Evolutionary conservation across 768 basidiomycete species (phyloP), one percentile per base, ranked within the genome.

Genomic region (Mycena capillaripes): DNA sequence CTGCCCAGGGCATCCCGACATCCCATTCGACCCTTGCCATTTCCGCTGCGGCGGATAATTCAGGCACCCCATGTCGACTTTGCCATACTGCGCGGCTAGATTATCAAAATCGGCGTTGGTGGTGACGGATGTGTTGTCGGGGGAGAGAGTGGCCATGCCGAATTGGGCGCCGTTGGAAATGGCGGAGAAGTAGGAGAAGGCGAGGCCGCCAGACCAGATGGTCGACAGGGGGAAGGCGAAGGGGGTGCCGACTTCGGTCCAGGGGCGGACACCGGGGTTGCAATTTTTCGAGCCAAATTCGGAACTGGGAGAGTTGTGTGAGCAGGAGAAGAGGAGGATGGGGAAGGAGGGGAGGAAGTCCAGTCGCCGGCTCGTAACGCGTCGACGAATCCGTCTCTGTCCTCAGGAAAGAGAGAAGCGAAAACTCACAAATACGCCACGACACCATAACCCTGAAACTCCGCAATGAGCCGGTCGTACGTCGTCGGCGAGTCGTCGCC

Each of bases 141-240:
- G 3, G 2, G 90, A 91, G 70, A 97, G 88, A 30, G 87, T 95
- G 71, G 95, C 93, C 87, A 97, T 93, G 29, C 97, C 97, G 74
- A 94, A 98, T 76, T 92, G 84, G 59, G 95, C 95, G 62, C 87
- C 84, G 10, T 86, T 89, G 74, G 92, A 92, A n/a, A 78, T 56
- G 23, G 95, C 95, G 2, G 94, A 93, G 89, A 97, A 97, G 82
- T 97, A 97, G 58, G 92, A 92, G 81, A 95, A 96, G 4, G 96
- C 96, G 63, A 97, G 75, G 62, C 95, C 96, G 72, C 97, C 97
- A 36, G 94, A 96, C 91, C 93, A 97, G 59, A 93, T 91, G 66
- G 90, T 82, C 23, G 91, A 87, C 89, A 97, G 95, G 9, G 92
- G 81, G 14, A 87, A 79, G 70, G 92, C 88, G 80, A 95, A 94